phyloP scores from a whole-genome alignment of 495 filamentous ascomycete genomes.

The Staphylotrichum longicolle region DNA sequence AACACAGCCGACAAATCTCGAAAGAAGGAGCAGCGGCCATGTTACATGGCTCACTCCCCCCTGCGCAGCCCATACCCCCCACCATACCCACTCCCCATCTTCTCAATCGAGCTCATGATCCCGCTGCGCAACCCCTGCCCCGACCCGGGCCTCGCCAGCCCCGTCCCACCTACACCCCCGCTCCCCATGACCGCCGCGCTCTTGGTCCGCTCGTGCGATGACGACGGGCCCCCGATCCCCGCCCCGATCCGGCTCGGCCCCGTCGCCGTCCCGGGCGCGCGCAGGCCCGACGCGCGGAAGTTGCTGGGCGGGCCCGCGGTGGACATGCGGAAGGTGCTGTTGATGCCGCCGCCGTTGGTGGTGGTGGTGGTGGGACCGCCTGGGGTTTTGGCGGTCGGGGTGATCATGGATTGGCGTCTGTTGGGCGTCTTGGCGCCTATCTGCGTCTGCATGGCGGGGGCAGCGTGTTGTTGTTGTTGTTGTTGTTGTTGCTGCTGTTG shows the following conservation, averaged over 20 bases:
- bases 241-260: slow-evolving; percentile 42
- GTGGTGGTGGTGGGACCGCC: not conserved
- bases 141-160: slow-evolving; percentile 44
- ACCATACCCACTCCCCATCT: slow-evolving; percentile 55
- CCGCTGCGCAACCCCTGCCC: slow-evolving; percentile 46
- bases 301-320: slow-evolving; percentile 15
- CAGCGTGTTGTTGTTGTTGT: not conserved
- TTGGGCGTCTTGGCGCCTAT: slow-evolving; percentile 13
- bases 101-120: slow-evolving; percentile 71
- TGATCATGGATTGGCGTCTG: slow-evolving; percentile 13
- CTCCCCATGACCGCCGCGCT: slow-evolving; percentile 30
- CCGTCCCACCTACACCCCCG: slow-evolving; percentile 25
- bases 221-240: slow-evolving; percentile 11
- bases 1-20: too few species aligned
- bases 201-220: slow-evolving; percentile 43
- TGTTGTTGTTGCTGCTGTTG: not conserved
- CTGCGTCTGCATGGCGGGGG: not conserved
- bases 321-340: not conserved
- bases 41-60: slow-evolving; percentile 11
- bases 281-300: slow-evolving; percentile 41
- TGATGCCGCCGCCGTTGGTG: not conserved
- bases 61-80: slow-evolving; percentile 20
- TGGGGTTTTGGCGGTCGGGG: not conserved
- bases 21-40: too few species aligned
- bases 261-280: slow-evolving; percentile 37